Evolutionary conservation across 768 basidiomycete genomes (phyloP), one percentile per base, ranked within the genome.

Genomic region (Cantharellus anzutake): DNA sequence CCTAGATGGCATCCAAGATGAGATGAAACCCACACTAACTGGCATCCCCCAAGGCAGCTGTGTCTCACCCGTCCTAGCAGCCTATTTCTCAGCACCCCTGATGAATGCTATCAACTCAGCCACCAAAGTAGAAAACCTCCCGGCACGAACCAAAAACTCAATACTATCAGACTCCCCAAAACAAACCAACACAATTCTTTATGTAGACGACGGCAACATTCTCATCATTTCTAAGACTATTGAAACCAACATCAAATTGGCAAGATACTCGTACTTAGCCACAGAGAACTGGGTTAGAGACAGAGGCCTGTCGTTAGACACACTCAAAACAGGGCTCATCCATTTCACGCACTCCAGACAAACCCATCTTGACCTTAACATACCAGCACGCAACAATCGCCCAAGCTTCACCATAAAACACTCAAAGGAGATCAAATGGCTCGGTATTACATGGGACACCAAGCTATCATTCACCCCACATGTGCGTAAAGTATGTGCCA

Each of bases 401-500:
- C 14, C 14, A 11, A 37, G 7, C 11, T 7, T 37, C 11, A 55
- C 35, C 7, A 37, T 55, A 7, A 7, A 55, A 55, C 52, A 11
- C 52, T 37, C 7, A 37, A 11, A 16, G 50, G 38, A 29, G 40
- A 56, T 63, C n/a, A 59, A 41, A 41, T 73, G 73, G 70, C 71
- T 74, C 0, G 73, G 72, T 0, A 63, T 73, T 0, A 62, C 63
- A 63, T 67, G 72, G 5, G 72, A 73, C 64, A 40, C 65, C 1
- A 66, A 69, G 56, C 69, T 74, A 0, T 48, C 39, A 0, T 74
- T 74, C 63, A 63, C 67, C 29, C 58, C 67, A 4, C 73, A 74
- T 41, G 65, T 69, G 3, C 64, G 67, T 3, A 61, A 62, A 0
- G 58, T 68, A 5, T 61, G 68, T 0, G 65, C 63, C 2, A 57